Evolutionary conservation across 2,329 filamentous ascomycete genomes (phyloP), one percentile per base, ranked within the genome.

Genomic region (Periconia macrospinosa): DNA sequence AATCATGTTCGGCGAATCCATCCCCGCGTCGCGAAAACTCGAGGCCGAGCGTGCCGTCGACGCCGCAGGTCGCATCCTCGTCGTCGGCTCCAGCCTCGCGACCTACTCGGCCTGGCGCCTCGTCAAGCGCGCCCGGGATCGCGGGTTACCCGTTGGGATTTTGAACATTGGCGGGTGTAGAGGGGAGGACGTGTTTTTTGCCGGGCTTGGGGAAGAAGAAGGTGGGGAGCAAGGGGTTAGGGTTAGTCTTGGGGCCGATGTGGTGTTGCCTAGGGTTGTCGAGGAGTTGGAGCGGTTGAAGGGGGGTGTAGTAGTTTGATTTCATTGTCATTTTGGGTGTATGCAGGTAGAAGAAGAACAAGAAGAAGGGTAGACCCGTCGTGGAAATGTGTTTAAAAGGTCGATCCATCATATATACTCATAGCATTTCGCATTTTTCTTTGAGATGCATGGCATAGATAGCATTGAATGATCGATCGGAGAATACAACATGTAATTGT

Each of bases 101-200:
- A 97, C 94, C 0, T 97, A 96, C 72, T 96, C 92, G 11, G 94
- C 94, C 0, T 99, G 92, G 92, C 81, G 93, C 53, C 75, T 99
- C 50, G 91, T 89, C 1, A 93, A 92, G 76, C 80, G 87, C 54
- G 94, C 93, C 30, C 87, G 89, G 62, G 90, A 94, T 63, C 83
- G 86, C 58, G 86, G 86, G 1, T 93, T 95, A 85, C 87, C 91
- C 15, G 89, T 97, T 69, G 92, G 87, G 0, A 87, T 97, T 41
- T 78, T 97, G 54, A 97, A 96, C 66, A 81, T 97, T 54, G 90
- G 91, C n/a, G 90, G 91, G 10, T 86, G 92, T 23, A 82, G 90
- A 62, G 89, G 90, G 15, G 90, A 95, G 68, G 87, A 91, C n/a
- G 76, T 75, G 3, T 87, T 92, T 63, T 90, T 90, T 61, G 75